Evolutionary conservation across 306 rosid genomes (phyloP).

Genomic region (Sophora flavescens): DNA sequence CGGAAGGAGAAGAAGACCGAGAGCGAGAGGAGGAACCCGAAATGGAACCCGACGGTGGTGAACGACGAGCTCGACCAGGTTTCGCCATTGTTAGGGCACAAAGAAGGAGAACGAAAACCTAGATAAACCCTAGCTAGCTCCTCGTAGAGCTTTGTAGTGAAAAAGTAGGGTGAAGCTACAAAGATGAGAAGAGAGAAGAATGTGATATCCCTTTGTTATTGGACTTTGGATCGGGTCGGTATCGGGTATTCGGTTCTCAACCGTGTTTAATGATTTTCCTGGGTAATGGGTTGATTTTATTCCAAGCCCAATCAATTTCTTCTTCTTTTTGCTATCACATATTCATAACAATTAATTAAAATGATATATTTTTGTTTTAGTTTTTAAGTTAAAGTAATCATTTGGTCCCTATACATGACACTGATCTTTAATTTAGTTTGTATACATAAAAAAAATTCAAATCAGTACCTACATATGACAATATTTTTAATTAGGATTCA

Average conservation of each 20-base stretch:
- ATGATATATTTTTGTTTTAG: too few relatives aligned
- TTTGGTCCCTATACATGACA: too few relatives aligned
- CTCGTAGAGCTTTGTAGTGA: too few relatives aligned
- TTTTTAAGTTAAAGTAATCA: too few relatives aligned
- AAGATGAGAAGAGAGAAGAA: not conserved
- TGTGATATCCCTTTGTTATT: not conserved
- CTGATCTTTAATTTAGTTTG: too few relatives aligned
- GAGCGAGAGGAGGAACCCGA: constrained; percentile 84
- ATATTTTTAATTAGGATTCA: too few relatives aligned
- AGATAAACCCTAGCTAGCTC: constrained; percentile 64
- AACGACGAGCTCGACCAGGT: constrained; percentile 91
- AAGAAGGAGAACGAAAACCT: constrained; percentile 58
- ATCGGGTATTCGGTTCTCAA: too few relatives aligned
- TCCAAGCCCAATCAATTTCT: not conserved
- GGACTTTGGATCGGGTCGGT: not conserved
- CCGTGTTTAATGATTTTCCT: not conserved
- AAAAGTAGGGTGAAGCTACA: too few relatives aligned
- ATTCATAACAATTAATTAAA: too few relatives aligned
- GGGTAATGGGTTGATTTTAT: not conserved
- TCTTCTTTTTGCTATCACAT: too few relatives aligned
- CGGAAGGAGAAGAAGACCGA: constrained; percentile 59
- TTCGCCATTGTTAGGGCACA: constrained; percentile 75
- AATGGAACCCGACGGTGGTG: constrained; percentile 78
- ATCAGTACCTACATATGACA: too few relatives aligned
- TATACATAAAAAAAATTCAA: too few relatives aligned